Evolutionary conservation across 345 rosid species (phyloP).

Genomic region (Camelina neglecta): DNA sequence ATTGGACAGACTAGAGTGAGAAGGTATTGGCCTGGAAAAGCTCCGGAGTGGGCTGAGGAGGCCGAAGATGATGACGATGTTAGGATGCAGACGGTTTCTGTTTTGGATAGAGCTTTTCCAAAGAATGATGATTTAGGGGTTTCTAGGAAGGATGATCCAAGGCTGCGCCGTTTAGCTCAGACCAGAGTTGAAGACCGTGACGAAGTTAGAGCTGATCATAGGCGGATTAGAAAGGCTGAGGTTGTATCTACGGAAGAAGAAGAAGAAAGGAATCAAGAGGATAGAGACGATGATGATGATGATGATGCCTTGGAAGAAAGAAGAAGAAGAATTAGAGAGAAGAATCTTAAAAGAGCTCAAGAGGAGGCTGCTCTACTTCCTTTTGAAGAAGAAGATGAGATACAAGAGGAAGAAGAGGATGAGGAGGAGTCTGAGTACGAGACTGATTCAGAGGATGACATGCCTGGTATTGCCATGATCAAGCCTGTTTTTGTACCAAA

Average conservation of each 20-base stretch:
- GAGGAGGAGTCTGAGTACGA: conserved; percentile 78
- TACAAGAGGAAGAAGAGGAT: conserved; percentile 60
- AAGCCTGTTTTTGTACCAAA: conserved; percentile 78
- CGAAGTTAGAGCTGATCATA: conserved; percentile 73
- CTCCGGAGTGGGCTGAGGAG: conserved; percentile 78
- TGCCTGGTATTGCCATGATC: conserved; percentile 60
- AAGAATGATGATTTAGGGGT: conserved; percentile 47
- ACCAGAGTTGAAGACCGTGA: conserved; percentile 63
- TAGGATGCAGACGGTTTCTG: conserved; percentile 54
- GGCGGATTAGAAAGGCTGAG: conserved; percentile 69
- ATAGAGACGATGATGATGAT: conserved; percentile 45
- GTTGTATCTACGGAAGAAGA: conserved; percentile 68
- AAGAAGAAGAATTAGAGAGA: conserved; percentile 63
- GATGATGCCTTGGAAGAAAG: conserved; percentile 65
- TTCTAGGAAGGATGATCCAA: conserved; percentile 60
- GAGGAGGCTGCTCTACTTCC: conserved; percentile 62
- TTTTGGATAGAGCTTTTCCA: conserved; percentile 64
- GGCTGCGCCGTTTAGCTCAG: conserved; percentile 75
- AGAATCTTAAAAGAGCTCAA: conserved; percentile 54
- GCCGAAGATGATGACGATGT: conserved; percentile 67
- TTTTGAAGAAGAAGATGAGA: conserved; percentile 72
- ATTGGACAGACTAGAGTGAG: conserved; percentile 74
- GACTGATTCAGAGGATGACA: conserved; percentile 78
- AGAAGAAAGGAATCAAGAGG: conserved; percentile 54
- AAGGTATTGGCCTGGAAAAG: conserved; percentile 82